Evolutionary conservation across 441 rosid species (phyloP).

Genomic region (Brassica balearica): DNA sequence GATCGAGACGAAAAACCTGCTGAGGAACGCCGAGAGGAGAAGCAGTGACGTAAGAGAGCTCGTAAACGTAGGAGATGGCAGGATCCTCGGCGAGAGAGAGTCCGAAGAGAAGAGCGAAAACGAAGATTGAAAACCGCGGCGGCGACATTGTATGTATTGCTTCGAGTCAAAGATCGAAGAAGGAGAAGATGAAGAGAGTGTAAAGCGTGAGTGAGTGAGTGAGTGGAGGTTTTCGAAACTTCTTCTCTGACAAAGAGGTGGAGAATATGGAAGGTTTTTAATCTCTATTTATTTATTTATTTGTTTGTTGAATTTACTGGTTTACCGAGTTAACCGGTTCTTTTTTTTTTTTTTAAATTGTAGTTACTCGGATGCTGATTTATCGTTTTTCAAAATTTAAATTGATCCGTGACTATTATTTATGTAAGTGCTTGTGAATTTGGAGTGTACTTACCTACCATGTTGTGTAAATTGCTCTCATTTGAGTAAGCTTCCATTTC

Average conservation of each 20-base stretch:
- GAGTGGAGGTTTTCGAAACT: constrained; percentile 27
- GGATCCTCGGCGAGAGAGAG: constrained; percentile 73
- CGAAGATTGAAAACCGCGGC: constrained; percentile 33
- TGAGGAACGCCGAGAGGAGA: constrained; percentile 94
- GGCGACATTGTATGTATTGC: constrained; percentile 25
- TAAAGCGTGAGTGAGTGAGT: constrained; percentile 26
- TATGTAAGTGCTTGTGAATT: neutral
- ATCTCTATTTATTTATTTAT: neutral
- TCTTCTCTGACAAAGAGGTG: constrained; percentile 33
- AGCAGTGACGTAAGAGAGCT: constrained; percentile 65
- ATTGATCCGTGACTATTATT: neutral
- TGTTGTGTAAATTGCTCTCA: neutral
- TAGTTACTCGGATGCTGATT: constrained; percentile 4
- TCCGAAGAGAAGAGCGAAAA: constrained; percentile 44
- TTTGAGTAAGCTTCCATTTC: neutral
- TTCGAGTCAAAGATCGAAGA: constrained; percentile 7
- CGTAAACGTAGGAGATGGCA: constrained; percentile 54
- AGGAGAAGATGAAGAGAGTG: constrained; percentile 33
- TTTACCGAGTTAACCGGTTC: constrained; percentile 26
- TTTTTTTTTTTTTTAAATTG: constrained; percentile 2
- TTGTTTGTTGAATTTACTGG: constrained; percentile 6
- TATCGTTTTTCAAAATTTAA: neutral
- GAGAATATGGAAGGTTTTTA: constrained; percentile 16
- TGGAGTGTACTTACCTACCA: constrained; percentile 21
- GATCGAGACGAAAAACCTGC: constrained; percentile 51